These are phyloP conservation scores for Phytophthora vignae DNA, from an alignment of 352 stramenopile species.

Conservation along the genomic window DNA sequence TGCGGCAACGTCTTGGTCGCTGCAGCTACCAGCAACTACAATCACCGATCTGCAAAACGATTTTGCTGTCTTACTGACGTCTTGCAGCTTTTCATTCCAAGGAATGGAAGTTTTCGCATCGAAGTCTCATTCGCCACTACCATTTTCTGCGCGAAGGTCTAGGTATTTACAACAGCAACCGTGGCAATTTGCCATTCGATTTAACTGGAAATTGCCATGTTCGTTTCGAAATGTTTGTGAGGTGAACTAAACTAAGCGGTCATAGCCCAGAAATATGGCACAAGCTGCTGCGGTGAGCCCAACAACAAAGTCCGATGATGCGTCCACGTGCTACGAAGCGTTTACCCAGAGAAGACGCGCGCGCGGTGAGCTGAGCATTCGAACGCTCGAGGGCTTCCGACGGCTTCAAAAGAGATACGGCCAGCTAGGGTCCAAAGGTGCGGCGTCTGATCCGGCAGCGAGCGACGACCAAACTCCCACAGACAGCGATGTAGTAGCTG, in stretches of 20 bases:
- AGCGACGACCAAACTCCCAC: not conserved
- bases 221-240: not conserved
- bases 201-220: not conserved
- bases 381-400: conserved; percentile 33
- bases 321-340: conserved; percentile 23
- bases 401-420: conserved; percentile 45
- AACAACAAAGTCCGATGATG: not conserved
- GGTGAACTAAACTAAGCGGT: not conserved
- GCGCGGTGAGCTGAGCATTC: conserved; percentile 38
- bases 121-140: too few species aligned
- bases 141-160: too few species aligned
- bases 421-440: not conserved
- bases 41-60: too few species aligned
- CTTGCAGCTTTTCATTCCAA: too few species aligned
- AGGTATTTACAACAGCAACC: too few species aligned
- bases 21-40: too few species aligned
- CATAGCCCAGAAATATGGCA: not conserved
- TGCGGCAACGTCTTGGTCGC: too few species aligned
- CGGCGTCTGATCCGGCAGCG: not conserved
- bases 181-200: too few species aligned
- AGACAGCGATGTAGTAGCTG: not conserved
- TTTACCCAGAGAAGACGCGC: conserved; percentile 23
- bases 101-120: too few species aligned
- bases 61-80: too few species aligned
- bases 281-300: not conserved